phyloP scores from a whole-genome alignment of 768 basidiomycete genomes.

The Termitomyces sp. region DNA sequence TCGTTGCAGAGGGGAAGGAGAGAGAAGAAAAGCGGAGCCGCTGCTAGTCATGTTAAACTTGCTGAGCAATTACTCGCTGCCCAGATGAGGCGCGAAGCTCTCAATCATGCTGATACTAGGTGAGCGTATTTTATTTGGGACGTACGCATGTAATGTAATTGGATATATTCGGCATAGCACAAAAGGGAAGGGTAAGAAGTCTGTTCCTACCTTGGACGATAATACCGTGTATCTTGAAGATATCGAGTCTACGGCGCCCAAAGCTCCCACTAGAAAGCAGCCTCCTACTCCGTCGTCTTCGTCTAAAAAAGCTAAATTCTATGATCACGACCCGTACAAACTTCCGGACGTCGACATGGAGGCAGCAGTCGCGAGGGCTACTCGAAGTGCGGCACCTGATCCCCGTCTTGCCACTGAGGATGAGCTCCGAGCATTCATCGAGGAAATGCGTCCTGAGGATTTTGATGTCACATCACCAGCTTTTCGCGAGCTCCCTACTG shows the following conservation, averaged over 20 bases:
- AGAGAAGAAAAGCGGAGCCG: slow-evolving; percentile 89
- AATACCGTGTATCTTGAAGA: slow-evolving; percentile 89
- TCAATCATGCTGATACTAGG: slow-evolving; percentile 33
- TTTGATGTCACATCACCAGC: slow-evolving; percentile 88
- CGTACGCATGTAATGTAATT: neutral
- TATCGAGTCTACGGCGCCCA: slow-evolving; percentile 47
- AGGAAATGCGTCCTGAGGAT: slow-evolving; percentile 93
- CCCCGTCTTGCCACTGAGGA: slow-evolving; percentile 95
- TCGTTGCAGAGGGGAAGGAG: slow-evolving; percentile 69
- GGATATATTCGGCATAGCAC: slow-evolving; percentile 6
- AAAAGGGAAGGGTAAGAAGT: slow-evolving; percentile 41
- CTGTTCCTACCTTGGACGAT: slow-evolving; percentile 48
- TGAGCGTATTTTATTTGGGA: neutral
- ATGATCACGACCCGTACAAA: slow-evolving; percentile 88
- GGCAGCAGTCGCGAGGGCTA: slow-evolving; percentile 54
- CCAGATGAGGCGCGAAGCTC: slow-evolving; percentile 84
- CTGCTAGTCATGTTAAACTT: slow-evolving; percentile 74
- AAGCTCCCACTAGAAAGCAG: slow-evolving; percentile 43
- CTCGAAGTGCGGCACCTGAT: slow-evolving; percentile 62
- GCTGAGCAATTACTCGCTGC: slow-evolving; percentile 93
- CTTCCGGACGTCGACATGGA: slow-evolving; percentile 80
- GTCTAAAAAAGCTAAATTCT: slow-evolving; percentile 55
- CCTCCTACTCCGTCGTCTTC: slow-evolving; percentile 40
- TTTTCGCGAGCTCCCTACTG: slow-evolving; percentile 89
- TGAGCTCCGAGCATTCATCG: slow-evolving; percentile 88